phyloP scores from a whole-genome alignment of 1,284 basidiomycete species.

The Irpex sp. region DNA sequence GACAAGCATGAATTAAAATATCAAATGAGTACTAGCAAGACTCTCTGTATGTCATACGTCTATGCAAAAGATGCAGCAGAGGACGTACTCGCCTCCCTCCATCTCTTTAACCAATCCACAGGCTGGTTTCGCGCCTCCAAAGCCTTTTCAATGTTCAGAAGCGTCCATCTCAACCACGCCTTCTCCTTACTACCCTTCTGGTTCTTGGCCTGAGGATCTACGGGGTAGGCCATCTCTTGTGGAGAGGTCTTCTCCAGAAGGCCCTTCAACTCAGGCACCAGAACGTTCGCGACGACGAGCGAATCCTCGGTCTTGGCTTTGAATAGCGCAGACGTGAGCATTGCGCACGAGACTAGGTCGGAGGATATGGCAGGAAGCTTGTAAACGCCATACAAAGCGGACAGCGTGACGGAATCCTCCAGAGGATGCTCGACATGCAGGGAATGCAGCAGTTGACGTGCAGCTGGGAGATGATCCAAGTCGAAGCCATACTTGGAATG shows the following conservation, averaged over 20 bases:
- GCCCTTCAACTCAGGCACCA: conserved; percentile 38
- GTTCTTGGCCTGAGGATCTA: conserved; percentile 19
- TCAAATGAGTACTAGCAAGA: background rate
- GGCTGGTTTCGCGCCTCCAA: conserved; percentile 22
- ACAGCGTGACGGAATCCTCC: conserved; percentile 40
- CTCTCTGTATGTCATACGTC: background rate
- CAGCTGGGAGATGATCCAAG: conserved; percentile 47
- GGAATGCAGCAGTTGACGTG: conserved; percentile 41
- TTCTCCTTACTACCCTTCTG: conserved; percentile 21
- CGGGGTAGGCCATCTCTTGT: conserved; percentile 23
- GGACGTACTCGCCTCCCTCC: conserved; percentile 19
- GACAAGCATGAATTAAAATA: background rate
- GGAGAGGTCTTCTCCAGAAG: conserved; percentile 29
- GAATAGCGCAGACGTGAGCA: conserved; percentile 54
- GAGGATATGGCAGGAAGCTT: conserved; percentile 45
- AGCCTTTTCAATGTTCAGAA: conserved; percentile 24
- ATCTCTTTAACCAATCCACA: conserved; percentile 24
- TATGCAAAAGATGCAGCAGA: background rate
- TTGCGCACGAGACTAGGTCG: conserved; percentile 55
- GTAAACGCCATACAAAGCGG: conserved; percentile 51
- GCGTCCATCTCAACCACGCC: conserved; percentile 27
- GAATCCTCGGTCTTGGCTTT: conserved; percentile 32
- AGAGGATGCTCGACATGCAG: conserved; percentile 45
- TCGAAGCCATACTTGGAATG: conserved; percentile 56
- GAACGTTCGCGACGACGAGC: conserved; percentile 37